These are phyloP conservation scores for Epichloe festucae DNA, from an alignment of 2,329 filamentous ascomycete genomes.

Conservation along the genomic window DNA sequence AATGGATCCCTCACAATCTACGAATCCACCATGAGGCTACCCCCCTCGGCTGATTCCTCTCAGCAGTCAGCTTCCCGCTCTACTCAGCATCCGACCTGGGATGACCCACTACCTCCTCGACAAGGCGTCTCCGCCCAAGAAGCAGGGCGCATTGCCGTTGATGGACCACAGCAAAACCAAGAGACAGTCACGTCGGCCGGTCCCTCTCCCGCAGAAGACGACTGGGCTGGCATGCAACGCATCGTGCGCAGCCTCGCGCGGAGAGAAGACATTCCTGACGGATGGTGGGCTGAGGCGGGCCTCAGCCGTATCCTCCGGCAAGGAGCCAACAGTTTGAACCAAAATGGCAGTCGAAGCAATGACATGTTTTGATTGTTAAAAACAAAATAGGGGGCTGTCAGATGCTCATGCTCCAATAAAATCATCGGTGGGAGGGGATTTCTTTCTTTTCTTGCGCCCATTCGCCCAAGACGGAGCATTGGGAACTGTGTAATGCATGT, in stretches of 20 bases:
- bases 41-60: not conserved
- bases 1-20: constrained; percentile 4
- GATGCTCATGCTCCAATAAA: too few species aligned
- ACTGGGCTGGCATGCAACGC: constrained; percentile 50
- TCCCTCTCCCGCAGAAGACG: constrained; percentile 22
- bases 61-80: not conserved
- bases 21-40: constrained; percentile 2
- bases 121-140: not conserved
- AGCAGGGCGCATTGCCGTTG: not conserved
- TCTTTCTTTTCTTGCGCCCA: too few species aligned
- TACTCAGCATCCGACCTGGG: not conserved
- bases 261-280: constrained; percentile 65
- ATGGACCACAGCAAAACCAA: not conserved
- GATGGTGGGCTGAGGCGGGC: constrained; percentile 66
- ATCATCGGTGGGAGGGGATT: not conserved
- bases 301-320: constrained; percentile 43
- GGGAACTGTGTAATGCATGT: not conserved
- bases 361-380: not conserved
- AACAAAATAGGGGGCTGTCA: too few species aligned
- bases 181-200: not conserved
- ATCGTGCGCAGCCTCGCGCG: constrained; percentile 59
- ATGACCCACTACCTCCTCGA: not conserved
- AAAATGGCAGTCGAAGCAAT: not conserved
- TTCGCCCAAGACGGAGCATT: not conserved
- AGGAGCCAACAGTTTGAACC: constrained; percentile 9